Percentiles rank a stretch among this genome's conserved stretches.
Evolutionary conservation across 1,284 basidiomycete species (phyloP).

Genomic region (Sanguinoderma infundibulare): DNA sequence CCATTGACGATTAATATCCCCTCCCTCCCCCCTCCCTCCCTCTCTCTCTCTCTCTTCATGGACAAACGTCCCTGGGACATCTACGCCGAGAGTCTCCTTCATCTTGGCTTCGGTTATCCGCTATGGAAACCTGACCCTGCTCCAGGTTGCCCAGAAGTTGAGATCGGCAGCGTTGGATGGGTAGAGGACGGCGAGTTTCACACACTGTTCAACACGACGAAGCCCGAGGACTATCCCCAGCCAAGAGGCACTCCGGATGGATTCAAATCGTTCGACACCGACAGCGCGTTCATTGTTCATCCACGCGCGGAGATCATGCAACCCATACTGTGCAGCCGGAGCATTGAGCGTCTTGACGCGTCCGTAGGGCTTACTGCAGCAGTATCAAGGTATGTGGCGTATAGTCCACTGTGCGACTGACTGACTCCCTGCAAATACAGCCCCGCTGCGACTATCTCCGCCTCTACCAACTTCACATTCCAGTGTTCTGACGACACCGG

Average conservation of each 20-base stretch:
- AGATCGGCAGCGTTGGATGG: constrained; percentile 25
- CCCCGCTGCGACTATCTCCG: background rate
- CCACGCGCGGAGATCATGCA: constrained; percentile 5
- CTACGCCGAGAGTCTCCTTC: constrained; percentile 19
- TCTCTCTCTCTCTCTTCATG: background rate
- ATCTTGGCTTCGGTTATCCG: constrained; percentile 19
- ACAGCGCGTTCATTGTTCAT: background rate
- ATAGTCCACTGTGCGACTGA: no score
- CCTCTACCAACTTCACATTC: constrained; percentile 2
- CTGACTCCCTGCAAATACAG: background rate
- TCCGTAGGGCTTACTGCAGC: background rate
- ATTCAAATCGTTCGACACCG: background rate
- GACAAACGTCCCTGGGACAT: constrained; percentile 9
- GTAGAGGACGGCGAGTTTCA: constrained; percentile 20
- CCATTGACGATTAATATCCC: no score
- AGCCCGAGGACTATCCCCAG: background rate
- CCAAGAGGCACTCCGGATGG: background rate
- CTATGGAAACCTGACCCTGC: constrained; percentile 25
- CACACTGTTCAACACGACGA: constrained; percentile 22
- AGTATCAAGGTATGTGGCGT: no score
- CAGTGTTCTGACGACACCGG: constrained; percentile 1
- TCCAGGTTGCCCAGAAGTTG: constrained; percentile 1
- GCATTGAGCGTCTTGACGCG: background rate
- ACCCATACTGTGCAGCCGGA: constrained; percentile 5
- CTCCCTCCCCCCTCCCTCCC: no score